A percentile compares a stretch with the other conserved stretches of the same genome.
Conservation (phyloP, 1,284 basidiomycete genomes). For the Phellopilus nigrolimitatus region DNA sequence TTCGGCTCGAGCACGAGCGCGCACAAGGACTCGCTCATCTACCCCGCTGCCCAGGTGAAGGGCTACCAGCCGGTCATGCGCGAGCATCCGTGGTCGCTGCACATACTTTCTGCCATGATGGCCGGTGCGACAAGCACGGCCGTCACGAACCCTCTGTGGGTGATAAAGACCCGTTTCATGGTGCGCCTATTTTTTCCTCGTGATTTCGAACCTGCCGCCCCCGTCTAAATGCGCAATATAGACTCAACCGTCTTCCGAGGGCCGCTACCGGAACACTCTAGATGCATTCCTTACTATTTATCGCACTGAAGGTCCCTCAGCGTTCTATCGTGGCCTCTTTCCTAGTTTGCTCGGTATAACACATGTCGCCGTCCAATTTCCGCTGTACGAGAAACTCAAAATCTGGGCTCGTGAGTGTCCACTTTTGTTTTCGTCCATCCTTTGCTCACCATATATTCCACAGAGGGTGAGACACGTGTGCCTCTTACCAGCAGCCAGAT, state of each 20-base stretch:
- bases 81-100: constrained; percentile 78
- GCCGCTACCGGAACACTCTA: constrained; percentile 79
- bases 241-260: constrained; percentile 74
- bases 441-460: constrained; percentile 25
- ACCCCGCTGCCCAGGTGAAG: constrained; percentile 77
- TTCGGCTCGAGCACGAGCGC: constrained; percentile 17
- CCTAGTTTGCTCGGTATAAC: constrained; percentile 86
- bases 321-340: constrained; percentile 89
- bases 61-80: constrained; percentile 73
- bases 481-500: constrained; percentile 69
- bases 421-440: constrained; percentile 3
- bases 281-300: constrained; percentile 88
- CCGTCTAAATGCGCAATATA: constrained; percentile 40
- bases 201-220: constrained; percentile 27
- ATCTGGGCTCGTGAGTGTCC: constrained; percentile 66
- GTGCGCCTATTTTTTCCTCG: constrained; percentile 41
- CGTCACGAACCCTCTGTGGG: constrained; percentile 92
- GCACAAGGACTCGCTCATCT: constrained; percentile 39
- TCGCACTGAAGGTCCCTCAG: constrained; percentile 73
- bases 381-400: constrained; percentile 92
- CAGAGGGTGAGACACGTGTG: constrained; percentile 50
- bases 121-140: constrained; percentile 89
- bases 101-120: constrained; percentile 89
- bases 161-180: constrained; percentile 98
- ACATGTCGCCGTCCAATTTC: constrained; percentile 94